Conservation (phyloP, 805 yeast genomes). For the Kuraishia molischiana region DNA sequence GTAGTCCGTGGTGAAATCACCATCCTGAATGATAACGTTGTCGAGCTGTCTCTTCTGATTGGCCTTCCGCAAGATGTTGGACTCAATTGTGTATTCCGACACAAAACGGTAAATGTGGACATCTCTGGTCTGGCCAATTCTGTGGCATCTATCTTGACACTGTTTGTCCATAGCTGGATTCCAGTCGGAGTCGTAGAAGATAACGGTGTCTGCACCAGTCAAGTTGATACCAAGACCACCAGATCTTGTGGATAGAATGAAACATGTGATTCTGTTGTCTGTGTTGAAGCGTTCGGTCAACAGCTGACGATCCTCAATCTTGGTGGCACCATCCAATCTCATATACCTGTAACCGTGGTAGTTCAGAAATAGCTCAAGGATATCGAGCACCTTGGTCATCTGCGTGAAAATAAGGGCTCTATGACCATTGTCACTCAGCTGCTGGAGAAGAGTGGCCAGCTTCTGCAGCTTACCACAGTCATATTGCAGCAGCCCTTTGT, state of each 20-base stretch:
- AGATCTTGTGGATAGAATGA: slow-evolving; percentile 88
- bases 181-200: slow-evolving; percentile 98
- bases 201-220: slow-evolving; percentile 98
- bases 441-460: slow-evolving; percentile 63
- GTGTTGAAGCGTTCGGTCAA: slow-evolving; percentile 88
- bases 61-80: slow-evolving; percentile 87
- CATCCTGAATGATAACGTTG: slow-evolving; percentile 93
- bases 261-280: slow-evolving; percentile 80
- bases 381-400: slow-evolving; percentile 94
- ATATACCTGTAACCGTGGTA: slow-evolving; percentile 90
- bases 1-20: slow-evolving; percentile 96
- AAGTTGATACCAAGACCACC: slow-evolving; percentile 97
- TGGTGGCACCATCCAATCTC: slow-evolving; percentile 96
- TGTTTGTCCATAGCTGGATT: slow-evolving; percentile 99
- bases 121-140: slow-evolving; percentile 97
- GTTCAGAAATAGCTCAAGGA: slow-evolving; percentile 85
- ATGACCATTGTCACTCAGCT: slow-evolving; percentile 79
- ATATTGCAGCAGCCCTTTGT: slow-evolving; percentile 80
- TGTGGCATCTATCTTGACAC: slow-evolving; percentile 97
- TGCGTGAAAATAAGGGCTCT: slow-evolving; percentile 94
- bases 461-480: slow-evolving; percentile 96
- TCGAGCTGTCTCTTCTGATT: slow-evolving; percentile 91
- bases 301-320: slow-evolving; percentile 92
- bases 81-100: slow-evolving; percentile 92
- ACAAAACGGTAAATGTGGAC: slow-evolving; percentile 96